Evolutionary conservation across 1,284 basidiomycete genomes (phyloP).

Genomic region (Apiotrichum gracile): DNA sequence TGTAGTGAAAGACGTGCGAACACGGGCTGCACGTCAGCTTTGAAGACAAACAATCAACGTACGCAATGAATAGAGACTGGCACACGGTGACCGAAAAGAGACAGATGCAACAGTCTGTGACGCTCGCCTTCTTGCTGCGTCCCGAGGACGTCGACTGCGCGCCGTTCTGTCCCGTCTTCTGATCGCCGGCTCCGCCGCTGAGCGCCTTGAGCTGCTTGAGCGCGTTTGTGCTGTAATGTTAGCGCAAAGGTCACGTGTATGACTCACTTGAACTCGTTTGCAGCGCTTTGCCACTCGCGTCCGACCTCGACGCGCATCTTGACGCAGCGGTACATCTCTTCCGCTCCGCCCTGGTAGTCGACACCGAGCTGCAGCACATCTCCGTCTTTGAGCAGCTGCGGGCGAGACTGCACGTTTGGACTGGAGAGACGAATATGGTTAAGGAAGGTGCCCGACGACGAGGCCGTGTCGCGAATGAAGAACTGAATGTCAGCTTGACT

Average conservation of each 20-base stretch:
- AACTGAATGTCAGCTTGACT: slow-evolving; percentile 53
- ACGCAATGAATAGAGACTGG: slow-evolving; percentile 92
- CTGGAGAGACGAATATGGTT: slow-evolving; percentile 86
- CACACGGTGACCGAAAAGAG: slow-evolving; percentile 89
- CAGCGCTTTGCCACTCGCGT: slow-evolving; percentile 78
- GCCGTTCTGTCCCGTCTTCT: slow-evolving; percentile 4
- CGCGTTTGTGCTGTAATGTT: slow-evolving; percentile 35
- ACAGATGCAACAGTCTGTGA: slow-evolving; percentile 95
- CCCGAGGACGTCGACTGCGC: slow-evolving; percentile 10
- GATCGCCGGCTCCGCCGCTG: slow-evolving; percentile 24
- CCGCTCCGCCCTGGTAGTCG: slow-evolving; percentile 94
- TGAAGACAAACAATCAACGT: slow-evolving; percentile 12
- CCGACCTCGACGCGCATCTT: slow-evolving; percentile 88
- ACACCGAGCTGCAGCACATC: slow-evolving; percentile 94
- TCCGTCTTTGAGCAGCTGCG: slow-evolving; percentile 81
- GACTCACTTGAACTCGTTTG: slow-evolving; percentile 92
- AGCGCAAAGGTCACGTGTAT: neutral
- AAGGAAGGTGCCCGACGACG: slow-evolving; percentile 86
- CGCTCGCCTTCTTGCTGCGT: slow-evolving; percentile 33
- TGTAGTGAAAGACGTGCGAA: slow-evolving; percentile 97
- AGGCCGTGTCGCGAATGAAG: slow-evolving; percentile 86
- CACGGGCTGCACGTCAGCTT: slow-evolving; percentile 59
- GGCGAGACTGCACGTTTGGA: slow-evolving; percentile 72
- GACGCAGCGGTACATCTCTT: slow-evolving; percentile 96
- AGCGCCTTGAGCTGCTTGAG: slow-evolving; percentile 42